Evolutionary conservation across 345 rosid genomes (phyloP), one percentile per base, ranked within the genome.

Genomic region (Populus ilicifolia): DNA sequence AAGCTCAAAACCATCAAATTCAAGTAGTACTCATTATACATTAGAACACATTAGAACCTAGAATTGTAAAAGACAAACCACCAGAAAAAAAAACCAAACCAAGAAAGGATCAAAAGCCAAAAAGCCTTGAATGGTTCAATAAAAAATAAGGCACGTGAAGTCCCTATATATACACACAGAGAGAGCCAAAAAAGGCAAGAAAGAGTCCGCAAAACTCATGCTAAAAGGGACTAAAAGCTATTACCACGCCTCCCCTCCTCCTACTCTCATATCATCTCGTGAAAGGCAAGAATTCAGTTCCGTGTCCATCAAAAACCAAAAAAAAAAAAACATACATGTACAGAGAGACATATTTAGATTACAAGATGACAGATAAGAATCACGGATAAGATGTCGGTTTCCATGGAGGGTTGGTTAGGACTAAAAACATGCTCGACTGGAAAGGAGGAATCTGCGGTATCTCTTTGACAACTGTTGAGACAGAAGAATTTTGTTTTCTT

Each of bases 321-420:
- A n/a, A 25, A n/a, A 33, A 35, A 33, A n/a, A n/a, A n/a, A n/a
- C n/a, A 17, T 35, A 74, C 50, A 67, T 29, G 64, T 61, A 67
- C 66, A 21, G 59, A 50, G 69, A 27, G 21, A 41, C 9, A 46
- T 48, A 39, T 12, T 67, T 35, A 35, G 46, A 63, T 1, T 11
- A 18, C 6, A 43, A 73, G 18, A 68, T 12, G 86, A 83, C 85
- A 80, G 72, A 23, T 69, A 48, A 84, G 74, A 76, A 74, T 90
- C 90, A 85, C 90, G 93, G 91, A 85, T 80, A 23, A 54, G 72
- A 27, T 69, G 84, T 85, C 84, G 75, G 71, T 79, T 81, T 80
- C 77, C 56, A 4, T 2, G 75, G 78, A 69, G 71, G 65, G 73
- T 30, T 71, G 80, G 65, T 69, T 36, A 30, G 69, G 84, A 70